Evolutionary conservation across 768 basidiomycete genomes (phyloP).

Genomic region (Chalciporus sphaerocephalus): DNA sequence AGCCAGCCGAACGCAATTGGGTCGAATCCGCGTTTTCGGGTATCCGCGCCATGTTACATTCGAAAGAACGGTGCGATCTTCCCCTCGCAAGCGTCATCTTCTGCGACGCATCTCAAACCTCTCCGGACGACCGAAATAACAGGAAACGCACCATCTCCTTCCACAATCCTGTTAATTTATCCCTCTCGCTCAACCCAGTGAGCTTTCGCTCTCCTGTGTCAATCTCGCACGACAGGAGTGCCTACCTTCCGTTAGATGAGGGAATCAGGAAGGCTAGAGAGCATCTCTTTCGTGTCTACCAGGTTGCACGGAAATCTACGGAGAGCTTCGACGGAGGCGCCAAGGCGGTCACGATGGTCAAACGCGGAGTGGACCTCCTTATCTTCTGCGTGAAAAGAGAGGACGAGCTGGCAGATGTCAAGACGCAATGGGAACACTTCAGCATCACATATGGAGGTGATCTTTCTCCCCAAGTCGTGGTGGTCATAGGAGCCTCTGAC

Average conservation of each 20-base stretch:
- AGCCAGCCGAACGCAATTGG: slow-evolving; percentile 26
- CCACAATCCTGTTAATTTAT: slow-evolving; percentile 18
- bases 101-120: slow-evolving; percentile 16
- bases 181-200: slow-evolving; percentile 9
- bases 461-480: slow-evolving; percentile 23
- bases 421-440: slow-evolving; percentile 26
- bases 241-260: slow-evolving; percentile 22
- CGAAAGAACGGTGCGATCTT: slow-evolving; percentile 1
- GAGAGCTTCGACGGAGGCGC: slow-evolving; percentile 6
- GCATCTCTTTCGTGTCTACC: slow-evolving; percentile 20
- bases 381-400: slow-evolving; percentile 20
- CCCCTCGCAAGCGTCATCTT: slow-evolving; percentile 23
- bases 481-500: slow-evolving; percentile 18
- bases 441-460: slow-evolving; percentile 24
- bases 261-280: slow-evolving; percentile 5
- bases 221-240: slow-evolving; percentile 13
- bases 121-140: background rate
- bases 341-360: slow-evolving; percentile 10
- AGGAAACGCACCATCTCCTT: slow-evolving; percentile 24
- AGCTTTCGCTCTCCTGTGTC: slow-evolving; percentile 22
- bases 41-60: slow-evolving; percentile 22
- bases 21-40: slow-evolving; percentile 24
- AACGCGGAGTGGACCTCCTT: slow-evolving; percentile 25
- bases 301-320: slow-evolving; percentile 11
- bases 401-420: slow-evolving; percentile 4